phyloP scores from a whole-genome alignment of 176 grass and related monocot species.

The barley (Hordeum vulgare) region DNA sequence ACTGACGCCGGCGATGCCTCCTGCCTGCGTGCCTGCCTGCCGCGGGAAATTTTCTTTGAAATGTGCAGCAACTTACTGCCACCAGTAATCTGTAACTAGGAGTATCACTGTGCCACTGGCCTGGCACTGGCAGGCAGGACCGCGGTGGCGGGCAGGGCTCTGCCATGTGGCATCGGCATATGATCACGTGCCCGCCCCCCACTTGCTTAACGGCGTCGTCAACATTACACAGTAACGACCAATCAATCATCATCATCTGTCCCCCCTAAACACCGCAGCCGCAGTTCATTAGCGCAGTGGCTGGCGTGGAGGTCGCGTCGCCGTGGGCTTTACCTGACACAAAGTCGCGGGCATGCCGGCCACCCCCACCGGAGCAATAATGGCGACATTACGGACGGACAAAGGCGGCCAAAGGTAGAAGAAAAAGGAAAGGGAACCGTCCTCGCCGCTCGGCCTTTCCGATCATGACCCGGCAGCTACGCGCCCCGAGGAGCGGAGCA shows the following conservation, averaged over 20 bases:
- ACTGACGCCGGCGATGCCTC: slow-evolving; percentile 19
- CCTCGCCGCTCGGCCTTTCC: background rate
- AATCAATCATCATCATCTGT: slow-evolving; percentile 1
- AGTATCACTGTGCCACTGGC: background rate
- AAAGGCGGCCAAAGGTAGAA: slow-evolving; percentile 15
- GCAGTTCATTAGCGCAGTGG: slow-evolving; percentile 4
- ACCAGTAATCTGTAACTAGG: background rate
- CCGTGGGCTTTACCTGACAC: slow-evolving; percentile 35
- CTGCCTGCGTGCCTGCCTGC: background rate
- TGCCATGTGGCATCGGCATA: background rate
- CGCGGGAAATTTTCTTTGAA: slow-evolving; percentile 41
- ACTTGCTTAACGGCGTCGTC: background rate
- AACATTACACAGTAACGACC: background rate
- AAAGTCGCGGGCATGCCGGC: slow-evolving; percentile 39
- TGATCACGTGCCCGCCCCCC: background rate
- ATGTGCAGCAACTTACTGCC: background rate
- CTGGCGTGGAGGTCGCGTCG: slow-evolving; percentile 20
- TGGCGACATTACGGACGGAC: slow-evolving; percentile 39
- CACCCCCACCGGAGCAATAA: slow-evolving; percentile 28
- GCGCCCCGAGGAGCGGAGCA: slow-evolving; percentile 2
- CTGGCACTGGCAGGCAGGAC: slow-evolving; percentile 2
- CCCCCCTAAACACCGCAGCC: slow-evolving; percentile 10
- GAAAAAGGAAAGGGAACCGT: background rate
- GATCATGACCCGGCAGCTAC: slow-evolving; percentile 40
- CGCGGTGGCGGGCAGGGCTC: too few relatives aligned